Percentiles rank a stretch among this genome's conserved stretches.
phyloP scores from a whole-genome alignment of 805 yeast genomes.

The Metschnikowia baotianmanensis region DNA sequence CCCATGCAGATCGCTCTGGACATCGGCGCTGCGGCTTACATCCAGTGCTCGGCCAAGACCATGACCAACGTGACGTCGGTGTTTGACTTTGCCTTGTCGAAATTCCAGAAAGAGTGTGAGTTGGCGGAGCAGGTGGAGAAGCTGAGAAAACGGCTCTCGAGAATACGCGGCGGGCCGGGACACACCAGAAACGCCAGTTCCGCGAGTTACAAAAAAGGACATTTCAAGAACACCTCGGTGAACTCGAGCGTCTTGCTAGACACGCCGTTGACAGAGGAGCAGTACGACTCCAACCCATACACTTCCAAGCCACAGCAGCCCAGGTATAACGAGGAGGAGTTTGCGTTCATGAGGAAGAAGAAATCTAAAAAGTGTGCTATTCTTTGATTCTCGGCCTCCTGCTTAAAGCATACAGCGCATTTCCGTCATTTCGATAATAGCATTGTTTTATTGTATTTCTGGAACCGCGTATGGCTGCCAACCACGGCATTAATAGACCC shows the following conservation, averaged over 20 bases:
- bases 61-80: constrained; percentile 65
- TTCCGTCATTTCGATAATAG: not conserved
- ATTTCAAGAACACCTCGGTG: constrained; percentile 36
- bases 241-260: constrained; percentile 37
- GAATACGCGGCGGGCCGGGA: constrained; percentile 28
- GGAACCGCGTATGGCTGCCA: too few species aligned
- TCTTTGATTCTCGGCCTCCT: constrained; percentile 1
- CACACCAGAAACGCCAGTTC: constrained; percentile 20
- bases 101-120: constrained; percentile 39
- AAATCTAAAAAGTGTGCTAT: constrained; percentile 35
- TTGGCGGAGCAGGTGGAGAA: constrained; percentile 38
- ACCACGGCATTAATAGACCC: too few species aligned
- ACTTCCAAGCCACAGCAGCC: constrained; percentile 19
- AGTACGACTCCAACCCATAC: constrained; percentile 34
- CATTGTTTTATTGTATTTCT: not conserved
- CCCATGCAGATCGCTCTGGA: constrained; percentile 55
- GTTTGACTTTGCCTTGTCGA: constrained; percentile 58
- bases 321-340: constrained; percentile 40
- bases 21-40: constrained; percentile 67
- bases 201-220: constrained; percentile 29
- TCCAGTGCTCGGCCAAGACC: constrained; percentile 76
- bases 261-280: constrained; percentile 38
- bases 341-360: constrained; percentile 37
- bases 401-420: not conserved
- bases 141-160: constrained; percentile 33